Percentiles rank a stretch among this genome's conserved stretches.
These are phyloP conservation scores for Gnetum montanum DNA, from an alignment of 75 land plant genomes.

Conservation along the genomic window DNA sequence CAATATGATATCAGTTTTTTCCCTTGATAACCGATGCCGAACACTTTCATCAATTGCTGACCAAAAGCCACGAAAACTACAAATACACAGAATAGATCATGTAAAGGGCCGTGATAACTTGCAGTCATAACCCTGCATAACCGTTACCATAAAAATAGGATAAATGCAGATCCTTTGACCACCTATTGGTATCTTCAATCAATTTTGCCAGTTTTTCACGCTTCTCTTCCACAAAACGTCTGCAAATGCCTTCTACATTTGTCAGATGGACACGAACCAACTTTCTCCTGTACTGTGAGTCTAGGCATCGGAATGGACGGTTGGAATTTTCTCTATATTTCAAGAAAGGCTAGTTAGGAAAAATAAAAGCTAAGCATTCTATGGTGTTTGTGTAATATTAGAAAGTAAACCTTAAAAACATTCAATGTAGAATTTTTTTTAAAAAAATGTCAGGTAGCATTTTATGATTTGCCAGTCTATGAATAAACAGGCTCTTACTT, in stretches of 20 bases:
- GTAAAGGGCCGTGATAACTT: background rate
- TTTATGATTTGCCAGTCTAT: too few species aligned
- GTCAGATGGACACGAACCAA: constrained; percentile 92
- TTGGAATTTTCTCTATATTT: constrained; percentile 83
- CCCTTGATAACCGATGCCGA: constrained; percentile 76
- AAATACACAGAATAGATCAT: constrained; percentile 7
- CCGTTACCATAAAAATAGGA: too few species aligned
- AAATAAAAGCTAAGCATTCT: too few species aligned
- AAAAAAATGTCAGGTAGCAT: too few species aligned
- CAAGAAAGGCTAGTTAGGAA: too few species aligned
- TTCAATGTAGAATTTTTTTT: too few species aligned
- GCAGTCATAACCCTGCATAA: background rate
- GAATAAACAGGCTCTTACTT: too few species aligned
- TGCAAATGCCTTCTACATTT: constrained; percentile 92
- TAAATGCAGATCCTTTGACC: constrained; percentile 73
- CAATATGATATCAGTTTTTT: constrained; percentile 74
- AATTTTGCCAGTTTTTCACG: constrained; percentile 73
- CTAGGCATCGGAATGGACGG: constrained; percentile 93
- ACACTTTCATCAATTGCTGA: constrained; percentile 61
- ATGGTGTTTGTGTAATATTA: too few species aligned
- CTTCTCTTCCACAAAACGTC: constrained; percentile 84
- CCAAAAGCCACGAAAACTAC: constrained; percentile 94
- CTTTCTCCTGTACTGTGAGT: constrained; percentile 91
- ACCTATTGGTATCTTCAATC: constrained; percentile 73
- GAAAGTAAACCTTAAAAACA: too few species aligned